Conservation (phyloP, 331 rosid species). For the Dryas integrifolia region DNA sequence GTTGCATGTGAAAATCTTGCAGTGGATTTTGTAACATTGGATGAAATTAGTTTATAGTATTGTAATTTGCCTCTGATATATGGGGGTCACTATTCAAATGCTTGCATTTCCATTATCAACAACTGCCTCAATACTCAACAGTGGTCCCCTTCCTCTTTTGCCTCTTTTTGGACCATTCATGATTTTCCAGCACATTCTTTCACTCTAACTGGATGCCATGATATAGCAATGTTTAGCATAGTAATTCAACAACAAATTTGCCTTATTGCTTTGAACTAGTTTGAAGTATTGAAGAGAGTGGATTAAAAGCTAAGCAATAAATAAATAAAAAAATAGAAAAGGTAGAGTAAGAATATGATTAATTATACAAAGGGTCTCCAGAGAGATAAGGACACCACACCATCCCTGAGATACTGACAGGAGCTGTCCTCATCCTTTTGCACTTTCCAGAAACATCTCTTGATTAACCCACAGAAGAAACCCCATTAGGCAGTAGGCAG, state of each 20-base stretch:
- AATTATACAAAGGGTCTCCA: neutral
- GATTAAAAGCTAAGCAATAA: constrained; percentile 12
- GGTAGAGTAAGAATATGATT: neutral
- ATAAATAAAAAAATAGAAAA: neutral
- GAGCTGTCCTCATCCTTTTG: neutral
- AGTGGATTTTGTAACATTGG: too few relatives aligned
- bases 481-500: neutral
- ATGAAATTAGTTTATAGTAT: too few relatives aligned
- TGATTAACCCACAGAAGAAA: neutral
- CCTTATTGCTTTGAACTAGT: neutral
- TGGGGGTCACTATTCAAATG: too few relatives aligned
- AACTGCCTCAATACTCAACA: neutral
- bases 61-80: too few relatives aligned
- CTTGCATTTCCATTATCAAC: neutral
- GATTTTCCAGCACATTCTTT: neutral
- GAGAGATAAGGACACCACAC: constrained; percentile 15
- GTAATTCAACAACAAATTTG: neutral
- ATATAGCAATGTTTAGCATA: neutral
- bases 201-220: neutral
- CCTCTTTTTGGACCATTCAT: neutral
- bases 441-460: constrained; percentile 25
- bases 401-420: neutral
- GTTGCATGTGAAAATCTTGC: too few relatives aligned
- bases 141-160: neutral
- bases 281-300: neutral